phyloP scores from a whole-genome alignment of 2,329 filamentous ascomycete genomes.

The Domatiomyces globalis region DNA sequence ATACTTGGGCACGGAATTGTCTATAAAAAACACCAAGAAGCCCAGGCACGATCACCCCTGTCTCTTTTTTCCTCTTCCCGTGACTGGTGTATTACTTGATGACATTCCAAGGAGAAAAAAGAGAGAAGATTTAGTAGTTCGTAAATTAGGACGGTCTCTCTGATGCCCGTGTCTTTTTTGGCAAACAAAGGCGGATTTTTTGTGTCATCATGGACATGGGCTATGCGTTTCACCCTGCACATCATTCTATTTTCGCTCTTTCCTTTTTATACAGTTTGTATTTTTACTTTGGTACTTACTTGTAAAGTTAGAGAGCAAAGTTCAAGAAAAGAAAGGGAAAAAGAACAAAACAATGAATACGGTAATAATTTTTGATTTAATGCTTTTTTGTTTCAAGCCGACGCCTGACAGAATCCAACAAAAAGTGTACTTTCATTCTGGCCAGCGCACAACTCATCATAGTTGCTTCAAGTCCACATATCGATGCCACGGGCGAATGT shows the following conservation, averaged over 20 bases:
- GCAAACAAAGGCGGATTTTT: neutral
- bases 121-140: slow-evolving; percentile 4
- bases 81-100: slow-evolving; percentile 1
- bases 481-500: too few relatives aligned
- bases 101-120: slow-evolving; percentile 21
- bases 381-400: too few relatives aligned
- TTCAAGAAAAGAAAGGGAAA: too few relatives aligned
- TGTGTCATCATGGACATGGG: slow-evolving; percentile 17
- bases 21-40: neutral
- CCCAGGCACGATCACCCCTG: neutral
- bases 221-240: slow-evolving; percentile 29
- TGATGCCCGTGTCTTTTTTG: slow-evolving; percentile 21
- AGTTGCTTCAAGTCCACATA: too few relatives aligned
- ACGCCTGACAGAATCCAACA: too few relatives aligned
- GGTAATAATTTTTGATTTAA: too few relatives aligned
- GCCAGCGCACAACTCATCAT: too few relatives aligned
- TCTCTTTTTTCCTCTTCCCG: neutral
- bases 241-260: slow-evolving; percentile 4
- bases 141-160: slow-evolving; percentile 22
- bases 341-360: too few relatives aligned
- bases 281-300: too few relatives aligned
- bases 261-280: too few relatives aligned
- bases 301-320: too few relatives aligned
- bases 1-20: slow-evolving; percentile 4
- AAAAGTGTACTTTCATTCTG: too few relatives aligned